Base-by-base conservation (phyloP, 805 yeast species). In the Sugiyamaella mastotermitis region DNA sequence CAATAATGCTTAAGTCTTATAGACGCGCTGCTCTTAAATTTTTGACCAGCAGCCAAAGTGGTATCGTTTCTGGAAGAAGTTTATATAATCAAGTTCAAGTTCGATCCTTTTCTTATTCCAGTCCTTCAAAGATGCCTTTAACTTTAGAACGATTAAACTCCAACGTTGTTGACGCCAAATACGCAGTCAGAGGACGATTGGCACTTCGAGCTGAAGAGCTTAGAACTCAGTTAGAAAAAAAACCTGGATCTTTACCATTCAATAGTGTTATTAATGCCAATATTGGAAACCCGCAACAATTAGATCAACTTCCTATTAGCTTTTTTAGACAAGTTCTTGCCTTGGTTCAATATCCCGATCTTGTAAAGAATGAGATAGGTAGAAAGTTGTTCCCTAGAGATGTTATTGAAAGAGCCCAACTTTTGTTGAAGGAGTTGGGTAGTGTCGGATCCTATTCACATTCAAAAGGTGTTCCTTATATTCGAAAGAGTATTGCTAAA, bases 221-320 rank as follows among this genome's bases (percentile, higher is more conserved):
- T 42, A 70, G 79, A 42, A 64, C 61, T 7, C 72, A 75, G 49
- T 67, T 92, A 27, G 57, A 60, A 8, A 57, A 64, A 29, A 67
- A 74, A 27, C 79, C 83, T 18, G 68, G 66, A 14, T 75, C 83
- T 4, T 65, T 86, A 47, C 94, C 95, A 1, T 92, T 87, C 56
- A 63, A 72, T 30, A 66, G 73, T 43, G 83, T 92, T 52, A 82
- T 94, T 57, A 80, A 77, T 53, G 92, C 96, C 47, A 92, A 92
- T 58, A 92, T 92, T 46, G 99, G 99, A 21, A 92, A 92, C 58
- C 99, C 99, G 2, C 99, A 92, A 62, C 97, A 90, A 59, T 70
- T 92, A 56, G 90, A 86, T 50, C 99, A 92, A 61, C 73, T 79
- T 53, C 98, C 99, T 1, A 69, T 92, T 51, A 84, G 95, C n/a